Conservation (phyloP, 2,329 filamentous ascomycete genomes). For the Exophiala phaeomuriformis region DNA sequence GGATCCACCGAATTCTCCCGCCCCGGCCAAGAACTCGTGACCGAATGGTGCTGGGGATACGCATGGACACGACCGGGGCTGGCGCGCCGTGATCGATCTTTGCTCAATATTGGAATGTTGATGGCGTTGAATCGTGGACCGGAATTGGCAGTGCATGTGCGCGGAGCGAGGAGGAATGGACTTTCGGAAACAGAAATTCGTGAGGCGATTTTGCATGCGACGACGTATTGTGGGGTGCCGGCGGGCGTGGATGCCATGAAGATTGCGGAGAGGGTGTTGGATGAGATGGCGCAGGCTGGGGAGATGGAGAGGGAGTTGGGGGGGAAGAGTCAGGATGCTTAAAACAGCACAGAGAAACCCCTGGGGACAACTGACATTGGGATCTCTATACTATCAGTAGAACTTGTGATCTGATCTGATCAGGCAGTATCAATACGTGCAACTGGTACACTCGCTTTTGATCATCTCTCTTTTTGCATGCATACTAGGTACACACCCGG, state of each 20-base stretch:
- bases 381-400: no score
- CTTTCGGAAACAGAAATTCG: slow-evolving; percentile 55
- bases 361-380: no score
- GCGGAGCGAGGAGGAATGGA: slow-evolving; percentile 57
- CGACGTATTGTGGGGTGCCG: slow-evolving; percentile 40
- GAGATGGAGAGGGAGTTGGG: slow-evolving; percentile 24
- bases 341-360: neutral
- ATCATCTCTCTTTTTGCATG: no score
- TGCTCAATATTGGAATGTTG: slow-evolving; percentile 60
- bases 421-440: no score
- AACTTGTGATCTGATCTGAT: no score
- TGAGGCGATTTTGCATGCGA: slow-evolving; percentile 32
- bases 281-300: slow-evolving; percentile 28
- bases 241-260: slow-evolving; percentile 39
- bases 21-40: slow-evolving; percentile 35
- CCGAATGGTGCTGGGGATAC: slow-evolving; percentile 55
- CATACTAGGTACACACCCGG: no score
- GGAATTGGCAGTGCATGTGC: slow-evolving; percentile 54
- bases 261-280: slow-evolving; percentile 29
- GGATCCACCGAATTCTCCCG: slow-evolving; percentile 26
- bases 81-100: slow-evolving; percentile 52
- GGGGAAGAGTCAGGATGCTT: slow-evolving; percentile 21
- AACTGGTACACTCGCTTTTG: no score
- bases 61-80: slow-evolving; percentile 59
- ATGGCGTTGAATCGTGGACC: slow-evolving; percentile 53